Evolutionary conservation across 2,329 filamentous ascomycete species (phyloP).

Genomic region (Chaetomiaceae sp.): DNA sequence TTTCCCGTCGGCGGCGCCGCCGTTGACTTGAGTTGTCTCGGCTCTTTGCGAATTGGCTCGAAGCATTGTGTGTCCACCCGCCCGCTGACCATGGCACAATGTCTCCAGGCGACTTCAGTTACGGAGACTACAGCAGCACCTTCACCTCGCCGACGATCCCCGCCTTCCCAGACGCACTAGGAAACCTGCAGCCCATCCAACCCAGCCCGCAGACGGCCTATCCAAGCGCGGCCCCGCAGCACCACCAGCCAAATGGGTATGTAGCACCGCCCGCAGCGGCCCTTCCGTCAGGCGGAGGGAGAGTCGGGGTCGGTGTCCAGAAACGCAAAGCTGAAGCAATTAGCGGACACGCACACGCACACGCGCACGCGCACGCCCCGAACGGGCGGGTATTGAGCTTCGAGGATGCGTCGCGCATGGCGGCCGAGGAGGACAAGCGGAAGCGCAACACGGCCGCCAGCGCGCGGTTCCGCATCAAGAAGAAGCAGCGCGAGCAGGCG

Average conservation of each 20-base stretch:
- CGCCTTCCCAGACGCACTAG: constrained; percentile 41
- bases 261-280: constrained; percentile 26
- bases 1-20: constrained; percentile 24
- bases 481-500: constrained; percentile 89
- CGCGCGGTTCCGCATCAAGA: constrained; percentile 87
- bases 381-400: constrained; percentile 46
- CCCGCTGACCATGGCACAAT: constrained; percentile 44
- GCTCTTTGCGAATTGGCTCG: constrained; percentile 29
- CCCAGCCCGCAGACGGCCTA: constrained; percentile 47
- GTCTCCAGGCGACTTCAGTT: constrained; percentile 55
- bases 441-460: constrained; percentile 84
- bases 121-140: constrained; percentile 49
- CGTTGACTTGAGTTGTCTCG: constrained; percentile 26
- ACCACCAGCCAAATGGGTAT: constrained; percentile 21
- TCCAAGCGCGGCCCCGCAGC: constrained; percentile 27
- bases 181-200: constrained; percentile 48
- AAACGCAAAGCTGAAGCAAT: constrained; percentile 45
- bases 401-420: constrained; percentile 67
- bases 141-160: constrained; percentile 49
- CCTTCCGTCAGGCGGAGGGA: constrained; percentile 19
- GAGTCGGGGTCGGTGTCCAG: constrained; percentile 29
- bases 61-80: constrained; percentile 12
- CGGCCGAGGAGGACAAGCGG: constrained; percentile 86
- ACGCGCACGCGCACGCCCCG: background rate
- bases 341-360: constrained; percentile 17